Percentiles rank a stretch among this genome's conserved stretches.
These are phyloP conservation scores for Eucalyptus grandis DNA, from an alignment of 345 rosid species.

Conservation along the genomic window DNA sequence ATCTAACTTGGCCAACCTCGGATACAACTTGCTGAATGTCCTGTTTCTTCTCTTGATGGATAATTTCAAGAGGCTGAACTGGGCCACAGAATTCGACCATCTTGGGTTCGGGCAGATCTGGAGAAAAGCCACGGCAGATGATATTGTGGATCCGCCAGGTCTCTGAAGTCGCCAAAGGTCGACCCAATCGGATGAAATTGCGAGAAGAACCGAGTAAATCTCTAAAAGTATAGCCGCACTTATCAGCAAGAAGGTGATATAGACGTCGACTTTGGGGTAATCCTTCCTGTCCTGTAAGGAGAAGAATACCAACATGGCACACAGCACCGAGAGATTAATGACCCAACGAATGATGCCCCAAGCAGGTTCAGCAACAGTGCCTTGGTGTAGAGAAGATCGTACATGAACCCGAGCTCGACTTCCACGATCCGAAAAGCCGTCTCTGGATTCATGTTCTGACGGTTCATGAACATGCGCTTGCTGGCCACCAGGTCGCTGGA, in stretches of 20 bases:
- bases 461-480: no score
- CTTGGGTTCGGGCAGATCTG: not conserved
- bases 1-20: no score
- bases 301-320: no score
- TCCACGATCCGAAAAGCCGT: rapidly evolving
- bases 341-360: no score
- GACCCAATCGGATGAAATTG: not conserved
- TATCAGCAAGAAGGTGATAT: not conserved
- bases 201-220: not conserved
- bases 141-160: not conserved
- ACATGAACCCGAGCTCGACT: no score
- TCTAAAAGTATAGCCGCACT: not conserved
- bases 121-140: not conserved
- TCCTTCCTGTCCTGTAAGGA: not conserved
- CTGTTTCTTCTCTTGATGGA: no score
- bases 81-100: not conserved
- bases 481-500: no score
- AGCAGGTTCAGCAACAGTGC: no score
- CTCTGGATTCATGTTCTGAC: rapidly evolving
- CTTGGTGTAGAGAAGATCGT: no score
- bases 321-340: no score
- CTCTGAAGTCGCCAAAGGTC: not conserved
- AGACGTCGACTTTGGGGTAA: not conserved
- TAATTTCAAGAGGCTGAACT: no score
- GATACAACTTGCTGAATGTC: no score